A percentile compares a stretch with the other conserved stretches of the same genome.
phyloP scores from a whole-genome alignment of 2,329 filamentous ascomycete genomes.

The Colletotrichum cordylinicola region DNA sequence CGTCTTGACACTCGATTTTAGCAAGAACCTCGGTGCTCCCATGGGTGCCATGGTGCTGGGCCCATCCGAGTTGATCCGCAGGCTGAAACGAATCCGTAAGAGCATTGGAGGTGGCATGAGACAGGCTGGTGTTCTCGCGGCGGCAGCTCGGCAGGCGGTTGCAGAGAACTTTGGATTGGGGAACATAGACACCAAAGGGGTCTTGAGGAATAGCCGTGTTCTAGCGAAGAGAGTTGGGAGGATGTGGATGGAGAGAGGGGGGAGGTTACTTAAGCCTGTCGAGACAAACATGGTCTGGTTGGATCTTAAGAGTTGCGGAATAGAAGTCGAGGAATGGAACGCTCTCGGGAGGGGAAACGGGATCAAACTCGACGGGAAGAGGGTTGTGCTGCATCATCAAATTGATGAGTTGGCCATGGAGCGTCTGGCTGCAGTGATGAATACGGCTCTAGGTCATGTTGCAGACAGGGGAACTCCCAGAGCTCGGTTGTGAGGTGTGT shows the following conservation, averaged over 20 bases:
- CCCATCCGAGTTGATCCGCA: slow-evolving; percentile 61
- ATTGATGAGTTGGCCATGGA: slow-evolving; percentile 1
- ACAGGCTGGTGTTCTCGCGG: slow-evolving; percentile 78
- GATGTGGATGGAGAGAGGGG: slow-evolving; percentile 69
- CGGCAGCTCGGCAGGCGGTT: slow-evolving; percentile 77
- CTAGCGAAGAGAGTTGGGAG: slow-evolving; percentile 63
- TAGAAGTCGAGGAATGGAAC: neutral
- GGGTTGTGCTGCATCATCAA: slow-evolving; percentile 14
- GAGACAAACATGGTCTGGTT: slow-evolving; percentile 85
- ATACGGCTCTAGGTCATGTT: neutral
- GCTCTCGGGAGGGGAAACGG: neutral
- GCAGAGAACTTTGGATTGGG: slow-evolving; percentile 77
- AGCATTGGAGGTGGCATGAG: slow-evolving; percentile 80
- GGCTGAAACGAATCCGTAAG: slow-evolving; percentile 80
- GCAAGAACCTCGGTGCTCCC: slow-evolving; percentile 58
- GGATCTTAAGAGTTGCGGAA: neutral
- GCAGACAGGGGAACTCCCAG: neutral
- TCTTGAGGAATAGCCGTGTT: slow-evolving; percentile 58
- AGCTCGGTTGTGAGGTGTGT: neutral
- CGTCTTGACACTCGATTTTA: slow-evolving; percentile 64
- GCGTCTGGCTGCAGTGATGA: neutral
- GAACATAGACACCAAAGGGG: slow-evolving; percentile 22
- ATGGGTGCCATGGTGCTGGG: slow-evolving; percentile 55
- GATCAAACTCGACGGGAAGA: slow-evolving; percentile 12
- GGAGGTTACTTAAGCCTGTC: slow-evolving; percentile 66